Conservation (phyloP, 306 rosid species). For the Mucuna pruriens region DNA sequence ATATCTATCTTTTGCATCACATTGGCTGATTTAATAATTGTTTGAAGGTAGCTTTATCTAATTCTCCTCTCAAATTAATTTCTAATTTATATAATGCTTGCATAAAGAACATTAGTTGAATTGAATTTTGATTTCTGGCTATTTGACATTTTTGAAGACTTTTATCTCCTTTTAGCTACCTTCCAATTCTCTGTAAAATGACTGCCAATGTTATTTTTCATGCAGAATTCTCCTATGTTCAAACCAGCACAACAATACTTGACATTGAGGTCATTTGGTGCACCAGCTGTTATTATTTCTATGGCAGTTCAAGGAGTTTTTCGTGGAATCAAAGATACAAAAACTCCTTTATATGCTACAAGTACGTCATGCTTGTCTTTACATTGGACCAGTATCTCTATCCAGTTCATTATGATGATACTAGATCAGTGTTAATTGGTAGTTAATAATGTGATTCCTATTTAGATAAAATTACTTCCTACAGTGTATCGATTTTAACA, state of each 20-base stretch:
- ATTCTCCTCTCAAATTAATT: constrained; percentile 5
- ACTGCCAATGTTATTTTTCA: not conserved
- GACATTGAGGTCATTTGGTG: constrained; percentile 82
- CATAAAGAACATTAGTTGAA: not conserved
- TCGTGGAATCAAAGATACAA: constrained; percentile 86
- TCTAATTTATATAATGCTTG: not conserved
- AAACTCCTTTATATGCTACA: constrained; percentile 84
- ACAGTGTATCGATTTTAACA: not conserved
- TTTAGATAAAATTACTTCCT: not conserved
- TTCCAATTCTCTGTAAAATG: constrained; percentile 9
- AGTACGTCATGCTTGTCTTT: constrained; percentile 44
- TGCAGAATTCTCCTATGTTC: constrained; percentile 78
- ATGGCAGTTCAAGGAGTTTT: constrained; percentile 92
- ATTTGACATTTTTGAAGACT: not conserved
- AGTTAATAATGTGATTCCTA: not conserved
- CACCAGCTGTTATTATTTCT: constrained; percentile 89
- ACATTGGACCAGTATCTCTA: not conserved
- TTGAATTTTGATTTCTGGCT: not conserved
- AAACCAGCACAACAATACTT: constrained; percentile 77
- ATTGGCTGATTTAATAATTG: not conserved
- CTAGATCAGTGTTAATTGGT: not conserved
- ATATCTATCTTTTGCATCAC: constrained; percentile 12
- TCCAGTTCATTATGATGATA: constrained; percentile 1
- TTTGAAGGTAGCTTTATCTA: not conserved
- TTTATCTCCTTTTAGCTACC: not conserved